phyloP scores from a whole-genome alignment of 108 stramenopile species.

The Pseudonitzschia pungens region DNA sequence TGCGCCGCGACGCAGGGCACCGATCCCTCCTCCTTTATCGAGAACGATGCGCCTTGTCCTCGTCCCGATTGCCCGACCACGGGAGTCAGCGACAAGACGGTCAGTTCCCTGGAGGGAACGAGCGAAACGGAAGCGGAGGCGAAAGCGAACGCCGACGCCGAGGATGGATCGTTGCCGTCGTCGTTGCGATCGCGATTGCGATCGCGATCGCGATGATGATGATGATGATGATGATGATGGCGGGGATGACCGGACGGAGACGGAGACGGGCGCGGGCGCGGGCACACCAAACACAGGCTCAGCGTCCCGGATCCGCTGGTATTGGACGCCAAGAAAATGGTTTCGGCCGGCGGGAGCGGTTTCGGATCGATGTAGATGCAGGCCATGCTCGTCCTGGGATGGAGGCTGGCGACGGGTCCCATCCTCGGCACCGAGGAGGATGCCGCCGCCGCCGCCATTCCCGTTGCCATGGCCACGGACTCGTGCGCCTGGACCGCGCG shows the following conservation, averaged over 20 bases:
- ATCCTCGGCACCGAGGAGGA: constrained; percentile 7
- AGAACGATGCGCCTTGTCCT: not conserved
- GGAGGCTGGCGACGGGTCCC: constrained; percentile 38
- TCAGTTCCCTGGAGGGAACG: constrained; percentile 15
- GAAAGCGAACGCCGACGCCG: no score
- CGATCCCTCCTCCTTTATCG: constrained; percentile 26
- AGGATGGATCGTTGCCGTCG: no score
- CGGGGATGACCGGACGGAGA: no score
- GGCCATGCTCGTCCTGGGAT: constrained; percentile 26
- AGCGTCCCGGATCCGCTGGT: constrained; percentile 24
- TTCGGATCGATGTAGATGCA: constrained; percentile 36
- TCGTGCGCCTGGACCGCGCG: not conserved
- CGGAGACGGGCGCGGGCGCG: no score
- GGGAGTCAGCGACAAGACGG: constrained; percentile 14
- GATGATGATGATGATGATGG: no score
- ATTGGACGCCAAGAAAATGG: constrained; percentile 43
- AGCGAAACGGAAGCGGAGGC: no score
- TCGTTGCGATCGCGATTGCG: no score
- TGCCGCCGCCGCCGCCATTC: not conserved
- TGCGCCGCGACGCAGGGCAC: constrained; percentile 40
- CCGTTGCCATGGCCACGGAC: constrained; percentile 1
- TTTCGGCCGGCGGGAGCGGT: constrained; percentile 2
- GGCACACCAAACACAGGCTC: constrained; percentile 23
- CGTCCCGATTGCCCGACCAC: not conserved
- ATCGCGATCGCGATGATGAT: no score